Percentiles rank a stretch among this genome's conserved stretches.
Evolutionary conservation across 1,284 basidiomycete genomes (phyloP).

Genomic region (Ceratobasidium sp.): DNA sequence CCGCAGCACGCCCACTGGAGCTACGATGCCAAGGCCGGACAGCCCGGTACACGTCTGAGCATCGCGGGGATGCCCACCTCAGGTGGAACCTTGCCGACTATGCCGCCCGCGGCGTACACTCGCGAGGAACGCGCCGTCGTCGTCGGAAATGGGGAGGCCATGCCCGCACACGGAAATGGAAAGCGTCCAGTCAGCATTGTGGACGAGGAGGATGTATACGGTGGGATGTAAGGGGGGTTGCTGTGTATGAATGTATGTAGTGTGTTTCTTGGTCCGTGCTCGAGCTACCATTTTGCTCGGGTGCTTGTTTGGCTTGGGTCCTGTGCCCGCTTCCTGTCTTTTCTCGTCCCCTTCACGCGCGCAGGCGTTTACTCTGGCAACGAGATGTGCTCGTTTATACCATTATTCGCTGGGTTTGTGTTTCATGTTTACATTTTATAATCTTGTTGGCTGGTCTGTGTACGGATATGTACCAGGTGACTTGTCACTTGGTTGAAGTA

Average conservation of each 20-base stretch:
- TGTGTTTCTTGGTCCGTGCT: constrained; percentile 15
- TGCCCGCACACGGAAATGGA: constrained; percentile 1
- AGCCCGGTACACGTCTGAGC: constrained; percentile 25
- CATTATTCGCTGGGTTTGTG: background rate
- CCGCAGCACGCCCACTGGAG: constrained; percentile 48
- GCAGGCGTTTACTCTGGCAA: constrained; percentile 1
- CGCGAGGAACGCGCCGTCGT: constrained; percentile 32
- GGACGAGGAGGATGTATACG: constrained; percentile 45
- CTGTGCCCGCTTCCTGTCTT: background rate
- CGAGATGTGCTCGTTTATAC: constrained; percentile 31
- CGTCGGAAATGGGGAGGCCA: constrained; percentile 27
- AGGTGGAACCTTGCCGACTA: background rate
- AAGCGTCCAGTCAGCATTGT: constrained; percentile 40
- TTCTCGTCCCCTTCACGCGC: constrained; percentile 3
- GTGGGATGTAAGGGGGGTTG: constrained; percentile 42
- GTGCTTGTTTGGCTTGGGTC: background rate
- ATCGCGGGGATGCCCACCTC: constrained; percentile 25
- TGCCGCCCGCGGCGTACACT: constrained; percentile 20
- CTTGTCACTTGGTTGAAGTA: constrained; percentile 24
- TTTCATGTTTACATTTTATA: background rate
- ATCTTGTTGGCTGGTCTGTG: constrained; percentile 28
- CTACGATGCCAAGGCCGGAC: constrained; percentile 31
- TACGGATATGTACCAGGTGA: constrained; percentile 17
- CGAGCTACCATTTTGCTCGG: background rate
- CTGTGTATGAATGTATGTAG: constrained; percentile 19